Base-by-base conservation (phyloP, 2,329 filamentous ascomycete species). In the Cladophialophora exuberans region DNA sequence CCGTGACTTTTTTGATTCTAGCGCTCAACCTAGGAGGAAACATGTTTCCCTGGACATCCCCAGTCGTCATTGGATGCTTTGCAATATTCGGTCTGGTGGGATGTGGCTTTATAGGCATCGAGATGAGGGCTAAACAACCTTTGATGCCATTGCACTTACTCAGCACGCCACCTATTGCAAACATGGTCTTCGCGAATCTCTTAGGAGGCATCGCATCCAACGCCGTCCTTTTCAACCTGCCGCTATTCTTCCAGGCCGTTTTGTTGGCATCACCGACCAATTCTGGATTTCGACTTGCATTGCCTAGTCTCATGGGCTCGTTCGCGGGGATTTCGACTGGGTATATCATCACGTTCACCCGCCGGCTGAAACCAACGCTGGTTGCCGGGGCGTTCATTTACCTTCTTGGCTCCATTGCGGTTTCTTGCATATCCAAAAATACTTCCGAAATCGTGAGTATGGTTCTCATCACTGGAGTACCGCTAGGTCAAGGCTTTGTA, bases 131-230 rank as follows among this genome's bases (percentile, higher is more conserved):
- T 0, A 71, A 77, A 0, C 81, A 90, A 54, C 89, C 89, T 0
- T 89, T 93, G 63, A 88, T 88, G 0, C 89, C 89, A 0, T 83
- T 85, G 7, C 86, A 84, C 64, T 82, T 92, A 63, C 86, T 92
- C 60, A 84, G 90, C 65, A 79, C 87, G 65, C 77, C 79, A 5
- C 79, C 79, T 5, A 76, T 92, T 23, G 78, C 89, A 45, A 83
- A 87, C 2, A 83, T 82, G 67, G 91, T 87, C 64, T 70, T 84
- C 1, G 83, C 83, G 68, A 90, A 90, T 69, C 89, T 90, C 72
- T 90, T 89, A 69, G 78, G 81, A 47, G 81, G 87, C 49, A 83
- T 78, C 1, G 84, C 81, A 11, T 82, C 77, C 74, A 69, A 85
- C 42, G 79, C 82, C 0, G 72, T 79, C 1, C 61, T 88, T 3